phyloP scores from a whole-genome alignment of 2,329 filamentous ascomycete species.

The Falciphora oryzae region DNA sequence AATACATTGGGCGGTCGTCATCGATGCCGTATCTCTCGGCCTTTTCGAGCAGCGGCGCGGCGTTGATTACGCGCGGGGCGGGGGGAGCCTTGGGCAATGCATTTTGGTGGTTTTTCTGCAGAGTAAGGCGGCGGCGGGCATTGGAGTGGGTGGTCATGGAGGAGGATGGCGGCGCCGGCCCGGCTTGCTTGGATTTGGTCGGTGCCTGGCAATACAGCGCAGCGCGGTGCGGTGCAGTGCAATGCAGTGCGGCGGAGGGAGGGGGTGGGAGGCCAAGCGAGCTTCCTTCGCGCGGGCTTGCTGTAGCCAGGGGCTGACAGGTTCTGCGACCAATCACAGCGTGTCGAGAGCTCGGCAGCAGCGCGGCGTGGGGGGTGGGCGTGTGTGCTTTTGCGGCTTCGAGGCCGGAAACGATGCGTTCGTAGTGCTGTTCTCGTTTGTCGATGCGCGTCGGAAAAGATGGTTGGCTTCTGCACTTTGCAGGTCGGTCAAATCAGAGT shows the following conservation, averaged over 20 bases:
- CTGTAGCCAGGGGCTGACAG: not conserved
- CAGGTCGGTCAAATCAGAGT: not conserved
- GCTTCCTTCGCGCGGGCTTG: not conserved
- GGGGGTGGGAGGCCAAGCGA: slow-evolving; percentile 5
- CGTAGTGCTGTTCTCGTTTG: not conserved
- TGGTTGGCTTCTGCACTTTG: not conserved
- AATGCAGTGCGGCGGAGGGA: not conserved
- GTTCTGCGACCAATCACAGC: slow-evolving; percentile 3
- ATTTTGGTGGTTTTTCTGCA: slow-evolving; percentile 23
- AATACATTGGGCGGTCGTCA: slow-evolving; percentile 43
- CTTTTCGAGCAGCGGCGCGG: slow-evolving; percentile 47
- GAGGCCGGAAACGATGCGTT: not conserved
- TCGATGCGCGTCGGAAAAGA: not conserved
- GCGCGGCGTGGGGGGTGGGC: not conserved
- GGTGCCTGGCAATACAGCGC: not conserved
- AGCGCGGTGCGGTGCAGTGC: not conserved
- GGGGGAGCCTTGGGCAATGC: slow-evolving; percentile 30
- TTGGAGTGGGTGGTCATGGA: slow-evolving; percentile 36
- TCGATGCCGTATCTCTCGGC: slow-evolving; percentile 50
- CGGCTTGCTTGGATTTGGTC: not conserved
- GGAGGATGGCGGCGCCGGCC: slow-evolving; percentile 18
- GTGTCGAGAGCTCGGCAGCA: not conserved
- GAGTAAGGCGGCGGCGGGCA: slow-evolving; percentile 37
- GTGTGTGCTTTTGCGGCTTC: not conserved
- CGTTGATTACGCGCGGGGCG: slow-evolving; percentile 48